These are phyloP conservation scores for Scalesia atractyloides DNA, from an alignment of 129 eudicot genomes.

Conservation along the genomic window DNA sequence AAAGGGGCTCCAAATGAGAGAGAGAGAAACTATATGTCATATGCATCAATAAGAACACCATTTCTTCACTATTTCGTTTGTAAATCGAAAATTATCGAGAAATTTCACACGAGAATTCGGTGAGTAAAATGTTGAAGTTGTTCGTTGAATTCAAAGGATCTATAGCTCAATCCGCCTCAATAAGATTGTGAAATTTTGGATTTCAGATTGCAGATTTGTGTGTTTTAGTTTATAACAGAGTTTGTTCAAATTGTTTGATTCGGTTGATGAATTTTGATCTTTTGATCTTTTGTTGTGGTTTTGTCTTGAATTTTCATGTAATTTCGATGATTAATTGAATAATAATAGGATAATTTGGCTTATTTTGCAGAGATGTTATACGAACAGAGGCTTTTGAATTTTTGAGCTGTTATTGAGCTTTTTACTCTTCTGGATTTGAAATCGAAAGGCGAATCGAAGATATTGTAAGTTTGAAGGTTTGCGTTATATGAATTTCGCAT, in stretches of 20 bases:
- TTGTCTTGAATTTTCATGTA: conserved; percentile 9
- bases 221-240: conserved; percentile 25
- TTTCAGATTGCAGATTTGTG: conserved; percentile 18
- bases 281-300: conserved; percentile 1
- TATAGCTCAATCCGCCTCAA: conserved; percentile 2
- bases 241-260: conserved; percentile 20
- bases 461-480: conserved; percentile 14
- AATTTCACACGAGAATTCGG: conserved; percentile 24
- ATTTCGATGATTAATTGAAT: not conserved
- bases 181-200: conserved; percentile 8
- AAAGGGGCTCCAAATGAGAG: conserved; percentile 42
- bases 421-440: conserved; percentile 11
- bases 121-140: conserved; percentile 50
- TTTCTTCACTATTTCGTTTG: not conserved
- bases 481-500: conserved; percentile 26
- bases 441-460: conserved; percentile 10
- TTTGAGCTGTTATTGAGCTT: conserved; percentile 18
- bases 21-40: conserved; percentile 39
- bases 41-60: conserved; percentile 11
- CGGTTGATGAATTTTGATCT: conserved; percentile 16
- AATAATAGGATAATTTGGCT: conserved; percentile 7
- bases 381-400: conserved; percentile 19
- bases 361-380: conserved; percentile 19
- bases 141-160: conserved; percentile 15
- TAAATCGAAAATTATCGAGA: conserved; percentile 8